Base-by-base conservation (phyloP, 257 asterid species). In the Solanum arcanum region DNA sequence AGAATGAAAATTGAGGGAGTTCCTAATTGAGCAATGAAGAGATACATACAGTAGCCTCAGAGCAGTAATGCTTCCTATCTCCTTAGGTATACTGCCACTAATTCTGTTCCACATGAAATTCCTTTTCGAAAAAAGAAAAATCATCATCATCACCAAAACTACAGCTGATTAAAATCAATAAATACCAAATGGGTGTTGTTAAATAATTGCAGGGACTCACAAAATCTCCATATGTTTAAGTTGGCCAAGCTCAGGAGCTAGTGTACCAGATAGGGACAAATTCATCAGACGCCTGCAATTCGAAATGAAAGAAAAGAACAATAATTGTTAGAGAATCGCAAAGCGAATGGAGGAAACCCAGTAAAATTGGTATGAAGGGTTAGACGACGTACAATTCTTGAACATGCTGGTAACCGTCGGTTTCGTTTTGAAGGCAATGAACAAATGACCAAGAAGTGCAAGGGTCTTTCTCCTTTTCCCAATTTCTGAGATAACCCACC, bases 81-180 rank as follows among this genome's bases (percentile, higher is more conserved):
- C 99, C 92, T 90, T 94, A 33, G 99, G 99, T 91, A 97, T 96
- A 76, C 83, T 91, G 72, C 99, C 98, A 14, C 91, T 91, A 84
- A 97, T 90, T 85, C 75, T 88, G 94, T 97, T 97, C 99, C 99
- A 96, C 99, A 97, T 97, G 85, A 97, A 89, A 91, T 96, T 98
- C 94, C 99, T 97, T 62, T 21, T 82, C 46, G 84, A 69, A 12
- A 83, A 52, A 16, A 52, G 16, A 3, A 56, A 68, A 33, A 42
- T 16, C 7, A n/a, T 39, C 10, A n/a, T 33, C 70, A 47, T 33
- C 8, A 18, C 66, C 42, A 39, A 25, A 14, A 69, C 15, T 29
- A 35, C 11, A 52, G 21, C 11, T 41, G 10, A 16, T 33, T 29
- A 12, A 62, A 25, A 68, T 21, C 16, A 16, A 44, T 20, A 68